Base-by-base conservation (phyloP, 495 filamentous ascomycete species). In the Amorphotheca resinae region DNA sequence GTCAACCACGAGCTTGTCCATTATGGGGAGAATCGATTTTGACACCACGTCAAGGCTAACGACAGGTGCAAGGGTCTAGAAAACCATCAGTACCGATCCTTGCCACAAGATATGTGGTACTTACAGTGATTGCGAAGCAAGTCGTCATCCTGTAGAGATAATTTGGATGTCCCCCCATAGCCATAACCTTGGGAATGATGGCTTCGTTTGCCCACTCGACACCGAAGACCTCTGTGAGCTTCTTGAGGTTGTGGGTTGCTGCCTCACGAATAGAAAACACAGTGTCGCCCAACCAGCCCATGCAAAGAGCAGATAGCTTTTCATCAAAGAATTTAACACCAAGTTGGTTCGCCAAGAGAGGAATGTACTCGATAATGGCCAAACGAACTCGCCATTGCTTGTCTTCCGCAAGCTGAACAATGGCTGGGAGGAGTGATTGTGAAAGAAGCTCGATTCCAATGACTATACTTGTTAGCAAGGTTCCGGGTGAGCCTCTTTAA, bases 101-200 rank as follows among this genome's bases (percentile, higher is more conserved):
- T 40, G 15, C 6, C 7, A 38, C 14, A 28, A 42, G 7, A n/a
- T 2, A 12, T 12, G 25, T 48, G 33, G 3, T 31, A 72, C 84
- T 67, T 76, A 98, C 91, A 47, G 89, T 87, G 53, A 98, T 87
- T 38, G 91, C 91, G 57, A 96, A 95, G 64, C 88, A 95, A 22
- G 91, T 98, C 9, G 91, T 98, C 91, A 98, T 98, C 51, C 91
- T 77, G 72, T 98, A 98, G 32, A 98, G 78, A 59, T 98, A 98
- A 63, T 98, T 98, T 18, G 91, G 87, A 57, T 98, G 93, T 44
- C 82, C 79, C 22, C 91, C 91, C 93, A 98, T 95, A 11, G 79
- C 82, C 77, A 95, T 91, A 49, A 98, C 91, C 66, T 95, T 95
- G 22, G 91, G 91, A 52, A 98, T 93, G 53, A 98, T 98, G 33